Evolutionary conservation across 768 basidiomycete genomes (phyloP).

Genomic region (Suillus lakei): DNA sequence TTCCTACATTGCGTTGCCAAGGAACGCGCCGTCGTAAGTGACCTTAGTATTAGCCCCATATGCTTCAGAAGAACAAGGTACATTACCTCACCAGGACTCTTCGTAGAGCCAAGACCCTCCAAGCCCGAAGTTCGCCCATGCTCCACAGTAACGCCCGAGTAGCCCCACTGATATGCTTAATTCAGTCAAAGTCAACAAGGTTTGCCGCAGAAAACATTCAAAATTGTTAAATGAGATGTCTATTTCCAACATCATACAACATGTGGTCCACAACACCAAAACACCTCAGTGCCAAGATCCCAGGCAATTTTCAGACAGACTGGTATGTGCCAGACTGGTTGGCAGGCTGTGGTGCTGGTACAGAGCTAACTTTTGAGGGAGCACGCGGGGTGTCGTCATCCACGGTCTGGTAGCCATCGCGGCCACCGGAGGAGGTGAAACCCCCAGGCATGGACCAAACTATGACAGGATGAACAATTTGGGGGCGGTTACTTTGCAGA

Average conservation of each 20-base stretch:
- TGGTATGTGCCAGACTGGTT: slow-evolving; percentile 3
- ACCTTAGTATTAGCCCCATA: neutral
- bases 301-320: neutral
- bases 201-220: neutral
- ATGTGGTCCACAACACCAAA: neutral
- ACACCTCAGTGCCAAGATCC: neutral
- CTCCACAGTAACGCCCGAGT: neutral
- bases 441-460: slow-evolving; percentile 85
- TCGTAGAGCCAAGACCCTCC: neutral
- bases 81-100: slow-evolving; percentile 3
- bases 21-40: neutral
- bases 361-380: slow-evolving; percentile 1
- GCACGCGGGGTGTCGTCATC: slow-evolving; percentile 51
- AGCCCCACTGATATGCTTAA: neutral
- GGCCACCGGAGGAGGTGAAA: slow-evolving; percentile 56
- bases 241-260: neutral
- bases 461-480: slow-evolving; percentile 26
- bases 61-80: neutral
- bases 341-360: neutral
- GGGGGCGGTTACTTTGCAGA: neutral
- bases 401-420: slow-evolving; percentile 67
- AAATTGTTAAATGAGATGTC: neutral
- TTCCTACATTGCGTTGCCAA: slow-evolving; percentile 1
- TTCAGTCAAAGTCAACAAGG: neutral
- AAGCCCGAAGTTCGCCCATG: neutral